Conservation (phyloP, 2,329 filamentous ascomycete species). For the Penicillium psychrosexuale region DNA sequence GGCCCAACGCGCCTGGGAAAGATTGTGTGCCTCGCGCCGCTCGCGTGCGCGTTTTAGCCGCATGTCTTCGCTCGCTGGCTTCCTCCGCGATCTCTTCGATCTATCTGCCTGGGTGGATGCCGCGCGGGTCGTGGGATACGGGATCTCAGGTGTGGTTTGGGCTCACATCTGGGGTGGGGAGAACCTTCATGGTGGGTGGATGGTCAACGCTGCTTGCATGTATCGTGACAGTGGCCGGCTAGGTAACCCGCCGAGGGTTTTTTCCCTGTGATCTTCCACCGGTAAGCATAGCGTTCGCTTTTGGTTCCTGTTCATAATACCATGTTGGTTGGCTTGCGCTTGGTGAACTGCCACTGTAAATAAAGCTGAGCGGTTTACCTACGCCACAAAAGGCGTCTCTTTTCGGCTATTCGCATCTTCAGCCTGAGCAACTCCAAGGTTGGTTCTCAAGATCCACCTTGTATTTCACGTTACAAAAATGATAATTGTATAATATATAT, state of each 20-base stretch:
- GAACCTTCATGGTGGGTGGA: conserved; percentile 43
- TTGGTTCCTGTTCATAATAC: background rate
- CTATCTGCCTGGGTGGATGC: conserved; percentile 48
- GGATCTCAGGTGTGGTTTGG: conserved; percentile 58
- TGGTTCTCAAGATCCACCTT: background rate
- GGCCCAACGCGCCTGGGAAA: conserved; percentile 68
- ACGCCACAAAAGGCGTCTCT: background rate
- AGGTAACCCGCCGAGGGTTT: conserved; percentile 39
- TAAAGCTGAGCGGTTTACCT: background rate
- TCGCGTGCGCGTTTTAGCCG: conserved; percentile 24
- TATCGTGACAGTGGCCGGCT: conserved; percentile 38
- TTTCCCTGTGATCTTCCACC: conserved; percentile 26
- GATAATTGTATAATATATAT: background rate
- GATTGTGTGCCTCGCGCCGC: conserved; percentile 49
- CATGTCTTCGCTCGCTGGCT: conserved; percentile 25
- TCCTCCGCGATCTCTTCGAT: conserved; percentile 39
- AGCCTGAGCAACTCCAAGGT: background rate
- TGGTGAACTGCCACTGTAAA: background rate
- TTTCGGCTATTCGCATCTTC: background rate
- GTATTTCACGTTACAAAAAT: background rate
- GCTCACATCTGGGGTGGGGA: conserved; percentile 57
- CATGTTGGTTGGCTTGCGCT: background rate
- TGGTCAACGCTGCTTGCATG: conserved; percentile 60
- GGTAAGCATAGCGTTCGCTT: background rate
- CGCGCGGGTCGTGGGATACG: conserved; percentile 51